Percentiles rank a stretch among this genome's conserved stretches.
Conservation (phyloP, 192 early-diverging fungal species). For the Entomortierella chlamydospora region DNA sequence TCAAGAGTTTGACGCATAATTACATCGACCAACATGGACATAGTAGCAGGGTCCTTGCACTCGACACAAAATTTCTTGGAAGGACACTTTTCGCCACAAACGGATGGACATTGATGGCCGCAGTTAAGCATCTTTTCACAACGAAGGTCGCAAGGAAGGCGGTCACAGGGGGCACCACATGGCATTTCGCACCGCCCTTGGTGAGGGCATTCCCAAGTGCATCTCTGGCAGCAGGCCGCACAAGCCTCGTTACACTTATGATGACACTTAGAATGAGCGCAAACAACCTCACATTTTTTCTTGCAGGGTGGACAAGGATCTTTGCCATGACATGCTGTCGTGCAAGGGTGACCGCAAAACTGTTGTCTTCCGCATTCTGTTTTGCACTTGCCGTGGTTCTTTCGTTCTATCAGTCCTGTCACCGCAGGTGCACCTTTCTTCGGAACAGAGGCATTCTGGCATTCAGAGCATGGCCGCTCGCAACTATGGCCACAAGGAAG, state of each 20-base stretch:
- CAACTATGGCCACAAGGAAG: slow-evolving; percentile 60
- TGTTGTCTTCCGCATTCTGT: slow-evolving; percentile 44
- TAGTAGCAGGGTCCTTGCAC: slow-evolving; percentile 37
- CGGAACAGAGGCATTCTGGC: slow-evolving; percentile 14
- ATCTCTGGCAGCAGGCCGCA: neutral
- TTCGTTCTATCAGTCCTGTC: slow-evolving; percentile 1
- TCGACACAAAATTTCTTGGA: slow-evolving; percentile 39
- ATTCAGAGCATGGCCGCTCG: slow-evolving; percentile 47
- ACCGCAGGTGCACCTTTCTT: neutral
- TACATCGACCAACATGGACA: slow-evolving; percentile 39
- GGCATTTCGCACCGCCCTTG: slow-evolving; percentile 18
- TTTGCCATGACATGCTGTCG: slow-evolving; percentile 11
- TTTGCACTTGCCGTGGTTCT: slow-evolving; percentile 45
- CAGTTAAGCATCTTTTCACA: slow-evolving; percentile 60
- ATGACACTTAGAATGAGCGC: neutral
- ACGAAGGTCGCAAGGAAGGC: slow-evolving; percentile 67
- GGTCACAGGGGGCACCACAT: slow-evolving; percentile 67
- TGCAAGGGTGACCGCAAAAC: slow-evolving; percentile 52
- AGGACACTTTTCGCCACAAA: slow-evolving; percentile 62
- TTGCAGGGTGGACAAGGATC: slow-evolving; percentile 59
- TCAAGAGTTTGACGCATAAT: slow-evolving; percentile 40
- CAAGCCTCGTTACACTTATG: neutral
- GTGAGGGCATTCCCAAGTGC: neutral
- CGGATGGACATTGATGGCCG: slow-evolving; percentile 59
- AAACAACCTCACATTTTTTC: neutral